A percentile compares a stretch with the other conserved stretches of the same genome.
phyloP scores from a whole-genome alignment of 2,329 filamentous ascomycete species.

The Xylariaceae sp. region DNA sequence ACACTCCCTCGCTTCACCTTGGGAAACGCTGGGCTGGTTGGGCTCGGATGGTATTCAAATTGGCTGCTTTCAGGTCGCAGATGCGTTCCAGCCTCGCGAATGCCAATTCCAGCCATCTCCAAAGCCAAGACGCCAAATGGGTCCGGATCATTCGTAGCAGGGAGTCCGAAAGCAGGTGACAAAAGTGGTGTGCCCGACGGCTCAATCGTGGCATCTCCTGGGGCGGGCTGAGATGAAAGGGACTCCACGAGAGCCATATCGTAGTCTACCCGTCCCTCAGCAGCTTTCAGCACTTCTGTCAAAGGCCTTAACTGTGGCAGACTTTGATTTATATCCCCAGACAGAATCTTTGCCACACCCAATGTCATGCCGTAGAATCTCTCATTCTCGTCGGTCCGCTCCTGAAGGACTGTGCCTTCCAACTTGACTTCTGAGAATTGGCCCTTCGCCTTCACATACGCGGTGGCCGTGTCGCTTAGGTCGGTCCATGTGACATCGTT shows the following conservation, averaged over 20 bases:
- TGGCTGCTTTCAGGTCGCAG: conserved; percentile 76
- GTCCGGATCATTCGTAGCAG: conserved; percentile 81
- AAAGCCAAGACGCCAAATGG: conserved; percentile 90
- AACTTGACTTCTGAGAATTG: conserved; percentile 62
- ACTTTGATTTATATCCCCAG: conserved; percentile 61
- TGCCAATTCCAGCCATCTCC: conserved; percentile 88
- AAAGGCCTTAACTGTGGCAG: conserved; percentile 65
- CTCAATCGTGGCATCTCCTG: conserved; percentile 72
- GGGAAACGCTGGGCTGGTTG: conserved; percentile 73
- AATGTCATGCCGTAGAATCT: conserved; percentile 60
- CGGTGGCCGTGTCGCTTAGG: conserved; percentile 61
- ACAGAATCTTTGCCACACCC: conserved; percentile 62
- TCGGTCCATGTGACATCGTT: conserved; percentile 59
- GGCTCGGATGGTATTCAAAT: conserved; percentile 81
- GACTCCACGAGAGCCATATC: conserved; percentile 71
- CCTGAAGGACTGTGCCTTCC: conserved; percentile 62
- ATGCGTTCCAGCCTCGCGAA: conserved; percentile 85
- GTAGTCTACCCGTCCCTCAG: conserved; percentile 81
- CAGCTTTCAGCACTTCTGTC: conserved; percentile 84
- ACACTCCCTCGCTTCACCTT: conserved; percentile 70
- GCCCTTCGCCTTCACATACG: conserved; percentile 65
- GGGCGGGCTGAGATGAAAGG: conserved; percentile 71
- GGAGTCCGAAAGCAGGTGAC: conserved; percentile 74
- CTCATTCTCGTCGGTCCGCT: conserved; percentile 66
- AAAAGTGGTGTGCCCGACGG: conserved; percentile 47